Evolutionary conservation across 768 basidiomycete genomes (phyloP).

Genomic region (Psilocybe tampanensis): DNA sequence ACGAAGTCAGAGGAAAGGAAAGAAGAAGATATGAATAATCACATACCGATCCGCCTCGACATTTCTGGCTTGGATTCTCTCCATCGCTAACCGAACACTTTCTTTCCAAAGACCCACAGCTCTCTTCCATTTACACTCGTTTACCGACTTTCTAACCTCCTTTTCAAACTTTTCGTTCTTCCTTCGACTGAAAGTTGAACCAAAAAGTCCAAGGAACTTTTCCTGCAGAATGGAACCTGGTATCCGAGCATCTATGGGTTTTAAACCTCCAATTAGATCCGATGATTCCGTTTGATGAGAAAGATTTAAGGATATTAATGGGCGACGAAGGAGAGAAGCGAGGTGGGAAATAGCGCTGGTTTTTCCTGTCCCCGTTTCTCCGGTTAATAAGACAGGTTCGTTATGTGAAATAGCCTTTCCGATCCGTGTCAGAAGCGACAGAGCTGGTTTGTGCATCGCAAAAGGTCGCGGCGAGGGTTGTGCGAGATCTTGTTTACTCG

Average conservation of each 20-base stretch:
- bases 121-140: slow-evolving; percentile 84
- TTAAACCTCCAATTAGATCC: slow-evolving; percentile 93
- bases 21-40: no score
- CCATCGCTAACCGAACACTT: slow-evolving; percentile 66
- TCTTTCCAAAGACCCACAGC: slow-evolving; percentile 85
- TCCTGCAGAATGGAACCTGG: slow-evolving; percentile 73
- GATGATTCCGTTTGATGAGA: slow-evolving; percentile 96
- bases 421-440: slow-evolving; percentile 78
- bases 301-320: slow-evolving; percentile 87
- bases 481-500: slow-evolving; percentile 36
- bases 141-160: slow-evolving; percentile 78
- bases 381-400: slow-evolving; percentile 90
- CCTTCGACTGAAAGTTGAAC: slow-evolving; percentile 83
- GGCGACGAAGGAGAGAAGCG: slow-evolving; percentile 72
- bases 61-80: slow-evolving; percentile 50
- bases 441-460: slow-evolving; percentile 86
- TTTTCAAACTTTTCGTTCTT: slow-evolving; percentile 88
- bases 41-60: slow-evolving; percentile 28
- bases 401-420: slow-evolving; percentile 66
- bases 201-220: slow-evolving; percentile 80
- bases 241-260: slow-evolving; percentile 88
- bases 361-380: slow-evolving; percentile 99
- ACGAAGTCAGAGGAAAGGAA: background rate
- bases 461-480: slow-evolving; percentile 60
- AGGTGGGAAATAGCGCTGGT: slow-evolving; percentile 91